A percentile compares a stretch with the other conserved stretches of the same genome.
phyloP scores from a whole-genome alignment of 1,284 basidiomycete species.

The Pseudozyma pruni region DNA sequence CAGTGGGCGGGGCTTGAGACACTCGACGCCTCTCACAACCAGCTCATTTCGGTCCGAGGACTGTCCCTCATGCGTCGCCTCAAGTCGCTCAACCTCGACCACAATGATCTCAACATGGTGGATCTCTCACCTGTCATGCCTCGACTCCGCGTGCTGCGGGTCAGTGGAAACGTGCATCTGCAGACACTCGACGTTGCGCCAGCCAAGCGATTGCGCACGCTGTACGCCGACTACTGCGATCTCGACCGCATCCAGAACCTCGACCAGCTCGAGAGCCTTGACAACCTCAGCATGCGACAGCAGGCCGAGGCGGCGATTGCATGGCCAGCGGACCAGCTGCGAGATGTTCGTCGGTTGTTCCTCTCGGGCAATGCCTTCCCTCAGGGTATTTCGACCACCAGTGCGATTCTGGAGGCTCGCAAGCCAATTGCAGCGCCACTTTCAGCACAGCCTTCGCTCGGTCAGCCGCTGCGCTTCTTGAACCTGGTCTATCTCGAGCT shows the following conservation, averaged over 20 bases:
- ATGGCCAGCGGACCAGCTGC: conserved; percentile 77
- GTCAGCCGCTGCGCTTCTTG: conserved; percentile 72
- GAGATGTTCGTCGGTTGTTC: conserved; percentile 91
- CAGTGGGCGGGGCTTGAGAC: conserved; percentile 74
- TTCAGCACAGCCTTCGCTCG: conserved; percentile 1
- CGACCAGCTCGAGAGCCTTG: conserved; percentile 77
- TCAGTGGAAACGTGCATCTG: conserved; percentile 81
- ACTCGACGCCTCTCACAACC: conserved; percentile 83
- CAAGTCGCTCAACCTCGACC: conserved; percentile 83
- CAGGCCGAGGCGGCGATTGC: conserved; percentile 76
- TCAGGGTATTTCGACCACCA: conserved; percentile 23
- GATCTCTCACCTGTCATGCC: conserved; percentile 52
- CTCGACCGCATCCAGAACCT: conserved; percentile 71
- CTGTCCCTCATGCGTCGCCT: conserved; percentile 68
- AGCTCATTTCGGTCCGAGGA: conserved; percentile 69
- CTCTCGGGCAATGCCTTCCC: conserved; percentile 79
- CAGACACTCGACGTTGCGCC: conserved; percentile 76
- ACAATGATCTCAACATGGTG: conserved; percentile 78
- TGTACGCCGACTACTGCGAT: conserved; percentile 90
- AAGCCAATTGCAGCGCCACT: conserved; percentile 10
- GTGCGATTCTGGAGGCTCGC: conserved; percentile 1
- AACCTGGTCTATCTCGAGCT: conserved; percentile 92
- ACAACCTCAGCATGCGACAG: conserved; percentile 90
- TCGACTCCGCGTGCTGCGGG: conserved; percentile 77
- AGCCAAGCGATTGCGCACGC: conserved; percentile 81